phyloP scores from a whole-genome alignment of 306 rosid species.

The Medicago lupulina region DNA sequence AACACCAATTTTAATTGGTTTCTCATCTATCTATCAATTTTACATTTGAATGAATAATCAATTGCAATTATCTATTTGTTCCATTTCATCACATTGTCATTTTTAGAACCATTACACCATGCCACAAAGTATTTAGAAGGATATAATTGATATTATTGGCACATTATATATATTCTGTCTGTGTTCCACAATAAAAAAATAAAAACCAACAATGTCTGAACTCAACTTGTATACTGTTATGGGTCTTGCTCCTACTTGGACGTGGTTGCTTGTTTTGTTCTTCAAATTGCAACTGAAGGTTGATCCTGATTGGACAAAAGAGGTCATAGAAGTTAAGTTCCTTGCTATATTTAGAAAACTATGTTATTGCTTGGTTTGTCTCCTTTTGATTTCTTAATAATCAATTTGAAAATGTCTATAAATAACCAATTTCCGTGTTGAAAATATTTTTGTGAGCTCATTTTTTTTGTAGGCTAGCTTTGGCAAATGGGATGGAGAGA shows the following conservation, averaged over 20 bases:
- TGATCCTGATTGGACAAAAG: conserved; percentile 17
- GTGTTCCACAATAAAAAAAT: background rate
- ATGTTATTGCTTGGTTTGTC: conserved; percentile 18
- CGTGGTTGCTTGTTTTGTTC: conserved; percentile 11
- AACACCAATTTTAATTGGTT: too few relatives aligned
- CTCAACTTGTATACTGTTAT: conserved; percentile 3
- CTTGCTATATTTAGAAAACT: conserved; percentile 43
- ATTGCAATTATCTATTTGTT: too few relatives aligned
- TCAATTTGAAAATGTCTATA: conserved; percentile 22
- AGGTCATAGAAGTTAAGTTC: background rate
- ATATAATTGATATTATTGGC: too few relatives aligned
- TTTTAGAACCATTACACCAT: too few relatives aligned
- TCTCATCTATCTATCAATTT: too few relatives aligned
- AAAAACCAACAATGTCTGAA: background rate
- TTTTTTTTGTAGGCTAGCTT: conserved; percentile 20
- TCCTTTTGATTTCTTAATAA: conserved; percentile 15
- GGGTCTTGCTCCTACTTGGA: conserved; percentile 23
- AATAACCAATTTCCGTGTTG: conserved; percentile 27
- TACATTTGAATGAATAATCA: too few relatives aligned
- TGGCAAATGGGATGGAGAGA: conserved; percentile 25
- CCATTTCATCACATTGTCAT: too few relatives aligned
- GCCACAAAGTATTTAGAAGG: too few relatives aligned
- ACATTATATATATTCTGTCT: too few relatives aligned
- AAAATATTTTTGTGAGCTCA: conserved; percentile 34
- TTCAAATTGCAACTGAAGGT: background rate